Base-by-base conservation (phyloP, 345 rosid species). In the Physaria fendleri region DNA sequence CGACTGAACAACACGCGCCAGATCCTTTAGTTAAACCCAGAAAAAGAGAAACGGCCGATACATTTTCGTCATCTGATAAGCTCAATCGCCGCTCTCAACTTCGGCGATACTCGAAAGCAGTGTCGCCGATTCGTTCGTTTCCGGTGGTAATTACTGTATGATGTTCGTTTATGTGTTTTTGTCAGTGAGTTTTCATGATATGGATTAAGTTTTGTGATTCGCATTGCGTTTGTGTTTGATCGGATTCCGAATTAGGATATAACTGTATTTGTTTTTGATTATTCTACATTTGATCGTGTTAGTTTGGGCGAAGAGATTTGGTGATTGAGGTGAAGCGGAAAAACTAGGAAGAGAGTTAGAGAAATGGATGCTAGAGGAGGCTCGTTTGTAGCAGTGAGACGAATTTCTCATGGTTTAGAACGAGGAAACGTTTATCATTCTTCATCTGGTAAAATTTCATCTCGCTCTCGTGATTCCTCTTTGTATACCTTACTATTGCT, bases 301-400 rank as follows among this genome's bases (percentile, higher is more conserved):
- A n/a, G n/a, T n/a, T n/a, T n/a, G n/a, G n/a, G n/a, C 38, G 65
- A n/a, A n/a, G n/a, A n/a, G n/a, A n/a, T n/a, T n/a, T n/a, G n/a
- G n/a, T 46, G 42, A 60, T 22, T n/a, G 46, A 28, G 16, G 70
- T 24, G 39, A 9, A 32, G 39, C 39, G 41, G 59, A 35, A 55
- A 18, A 27, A 8, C 30, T 62, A 57, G 20, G 17, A 32, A 18
- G 40, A 22, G 65, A 38, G 41, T 2, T 69, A 57, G 64, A 89
- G 69, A 59, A 57, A 89, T 94, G 99, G 88, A 90, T 45, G 96
- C 87, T 57, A 82, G 99, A 80, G 99, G 89, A 73, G 97, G 88
- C 1, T 90, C 99, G n/a, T 94, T 94, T 67, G 96, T 94, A 15
- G 99, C 99, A 61, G 97, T 90, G 33, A 76, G 97, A 78, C 78